Conservation (phyloP, 176 grass and related monocot genomes). For the Musa schizocarpa region DNA sequence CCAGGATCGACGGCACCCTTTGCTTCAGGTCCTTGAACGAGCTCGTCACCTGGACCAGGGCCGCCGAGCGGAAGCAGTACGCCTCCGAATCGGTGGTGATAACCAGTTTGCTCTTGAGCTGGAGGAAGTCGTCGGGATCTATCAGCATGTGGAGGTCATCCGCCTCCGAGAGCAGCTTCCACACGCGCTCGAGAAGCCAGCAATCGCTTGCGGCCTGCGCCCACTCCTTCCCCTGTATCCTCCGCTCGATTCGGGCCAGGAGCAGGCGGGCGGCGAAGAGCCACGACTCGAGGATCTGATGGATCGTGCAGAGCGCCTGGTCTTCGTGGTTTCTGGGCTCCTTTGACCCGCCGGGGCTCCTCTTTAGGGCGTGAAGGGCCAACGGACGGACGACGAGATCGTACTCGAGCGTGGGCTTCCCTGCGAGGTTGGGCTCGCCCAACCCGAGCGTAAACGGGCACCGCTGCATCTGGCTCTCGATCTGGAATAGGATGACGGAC, state of each 20-base stretch:
- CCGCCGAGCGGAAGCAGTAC: conserved; percentile 65
- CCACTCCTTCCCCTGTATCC: conserved; percentile 56
- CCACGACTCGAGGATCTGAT: conserved; percentile 93
- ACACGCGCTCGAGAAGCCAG: conserved; percentile 77
- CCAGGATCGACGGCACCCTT: conserved; percentile 61
- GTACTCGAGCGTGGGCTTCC: conserved; percentile 77
- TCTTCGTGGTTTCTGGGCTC: conserved; percentile 48
- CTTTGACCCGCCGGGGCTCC: conserved; percentile 27
- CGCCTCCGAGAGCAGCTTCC: conserved; percentile 76
- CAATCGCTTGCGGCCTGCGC: conserved; percentile 62
- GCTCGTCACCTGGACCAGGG: conserved; percentile 45
- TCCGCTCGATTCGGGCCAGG: conserved; percentile 30
- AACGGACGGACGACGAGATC: conserved; percentile 67
- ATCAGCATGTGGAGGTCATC: conserved; percentile 87
- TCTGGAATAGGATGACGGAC: conserved; percentile 41
- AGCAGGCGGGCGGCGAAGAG: conserved; percentile 45
- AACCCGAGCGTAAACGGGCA: conserved; percentile 83
- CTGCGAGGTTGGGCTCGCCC: conserved; percentile 87
- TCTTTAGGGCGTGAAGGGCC: conserved; percentile 65
- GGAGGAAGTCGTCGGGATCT: conserved; percentile 88
- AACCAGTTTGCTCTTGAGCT: conserved; percentile 69
- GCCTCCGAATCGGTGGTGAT: conserved; percentile 45
- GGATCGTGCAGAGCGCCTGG: conserved; percentile 47
- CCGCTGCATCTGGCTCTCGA: conserved; percentile 73
- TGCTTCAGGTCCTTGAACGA: conserved; percentile 51